A percentile compares a stretch with the other conserved stretches of the same genome.
Evolutionary conservation across 2,329 filamentous ascomycete species (phyloP).

Genomic region (Neoarthrinium moseri): DNA sequence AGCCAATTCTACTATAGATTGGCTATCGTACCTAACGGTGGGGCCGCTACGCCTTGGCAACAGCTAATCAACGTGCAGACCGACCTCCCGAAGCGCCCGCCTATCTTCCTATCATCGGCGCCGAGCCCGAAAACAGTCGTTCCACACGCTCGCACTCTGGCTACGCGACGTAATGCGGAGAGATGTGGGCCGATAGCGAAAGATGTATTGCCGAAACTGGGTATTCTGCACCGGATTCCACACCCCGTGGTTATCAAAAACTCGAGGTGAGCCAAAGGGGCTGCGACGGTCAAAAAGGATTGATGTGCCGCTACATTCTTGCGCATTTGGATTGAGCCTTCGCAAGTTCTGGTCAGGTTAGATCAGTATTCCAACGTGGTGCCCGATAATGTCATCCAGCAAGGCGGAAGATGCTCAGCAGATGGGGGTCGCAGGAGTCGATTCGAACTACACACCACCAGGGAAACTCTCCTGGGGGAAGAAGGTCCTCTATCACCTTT

Average conservation of each 20-base stretch:
- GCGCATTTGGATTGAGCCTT: background rate
- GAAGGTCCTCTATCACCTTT: slow-evolving; percentile 12
- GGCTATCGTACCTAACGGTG: background rate
- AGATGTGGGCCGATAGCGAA: background rate
- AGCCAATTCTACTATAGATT: background rate
- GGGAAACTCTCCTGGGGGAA: slow-evolving; percentile 9
- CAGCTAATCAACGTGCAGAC: background rate
- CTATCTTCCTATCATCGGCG: background rate
- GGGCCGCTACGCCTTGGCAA: background rate
- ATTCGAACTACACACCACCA: background rate
- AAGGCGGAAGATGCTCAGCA: background rate
- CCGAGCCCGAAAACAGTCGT: background rate
- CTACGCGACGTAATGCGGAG: background rate
- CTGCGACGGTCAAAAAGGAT: background rate
- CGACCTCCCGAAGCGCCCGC: background rate
- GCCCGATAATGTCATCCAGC: background rate
- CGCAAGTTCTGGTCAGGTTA: background rate
- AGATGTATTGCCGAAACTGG: background rate
- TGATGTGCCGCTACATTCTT: background rate
- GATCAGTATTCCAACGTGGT: background rate
- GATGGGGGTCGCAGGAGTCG: background rate
- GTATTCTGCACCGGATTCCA: background rate
- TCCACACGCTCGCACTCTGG: background rate
- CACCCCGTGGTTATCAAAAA: background rate
- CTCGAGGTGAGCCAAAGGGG: background rate